Evolutionary conservation across 176 grass and related monocot species (phyloP).

Genomic region (Phoenix roebelenii): DNA sequence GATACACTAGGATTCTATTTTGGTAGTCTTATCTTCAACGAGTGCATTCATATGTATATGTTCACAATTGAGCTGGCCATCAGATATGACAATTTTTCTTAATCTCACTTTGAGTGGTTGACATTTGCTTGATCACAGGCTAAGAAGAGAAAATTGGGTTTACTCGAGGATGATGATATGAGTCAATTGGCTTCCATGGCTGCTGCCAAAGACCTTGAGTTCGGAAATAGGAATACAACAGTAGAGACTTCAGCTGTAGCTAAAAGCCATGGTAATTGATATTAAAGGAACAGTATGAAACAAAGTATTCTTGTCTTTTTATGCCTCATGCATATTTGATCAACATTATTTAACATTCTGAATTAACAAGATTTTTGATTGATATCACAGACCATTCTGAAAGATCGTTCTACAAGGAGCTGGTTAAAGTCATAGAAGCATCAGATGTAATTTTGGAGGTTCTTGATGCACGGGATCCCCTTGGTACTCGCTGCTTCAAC

Average conservation of each 20-base stretch:
- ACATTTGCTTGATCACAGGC: slow-evolving; percentile 27
- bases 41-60: too few relatives aligned
- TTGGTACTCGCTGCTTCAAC: slow-evolving; percentile 67
- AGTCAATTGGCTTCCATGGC: slow-evolving; percentile 38
- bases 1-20: too few relatives aligned
- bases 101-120: too few relatives aligned
- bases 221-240: slow-evolving; percentile 27
- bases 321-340: slow-evolving; percentile 9
- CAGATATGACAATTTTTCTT: too few relatives aligned
- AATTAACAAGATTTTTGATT: background rate
- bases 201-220: slow-evolving; percentile 31
- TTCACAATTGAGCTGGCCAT: too few relatives aligned
- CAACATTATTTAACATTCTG: background rate
- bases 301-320: too few relatives aligned
- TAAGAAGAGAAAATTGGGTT: slow-evolving; percentile 71
- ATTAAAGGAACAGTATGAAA: background rate
- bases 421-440: slow-evolving; percentile 89
- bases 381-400: slow-evolving; percentile 68
- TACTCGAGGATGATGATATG: slow-evolving; percentile 51
- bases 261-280: slow-evolving; percentile 56
- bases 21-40: too few relatives aligned
- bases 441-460: slow-evolving; percentile 91
- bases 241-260: slow-evolving; percentile 27
- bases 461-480: slow-evolving; percentile 76
- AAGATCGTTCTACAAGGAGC: slow-evolving; percentile 92